These are phyloP conservation scores for Peronospora destructor DNA, from an alignment of 352 stramenopile genomes.

Conservation along the genomic window DNA sequence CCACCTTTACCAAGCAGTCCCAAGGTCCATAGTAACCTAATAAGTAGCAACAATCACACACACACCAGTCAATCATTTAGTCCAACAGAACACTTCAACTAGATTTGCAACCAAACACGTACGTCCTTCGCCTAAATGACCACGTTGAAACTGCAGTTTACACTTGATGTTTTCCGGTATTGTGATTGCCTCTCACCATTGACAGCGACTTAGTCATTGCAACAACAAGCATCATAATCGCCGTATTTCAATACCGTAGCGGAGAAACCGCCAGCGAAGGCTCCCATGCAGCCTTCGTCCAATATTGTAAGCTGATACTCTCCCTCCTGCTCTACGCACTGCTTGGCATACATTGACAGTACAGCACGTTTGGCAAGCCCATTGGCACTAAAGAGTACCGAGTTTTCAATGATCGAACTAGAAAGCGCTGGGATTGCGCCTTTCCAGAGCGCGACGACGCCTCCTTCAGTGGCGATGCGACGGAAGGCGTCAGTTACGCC, in stretches of 20 bases:
- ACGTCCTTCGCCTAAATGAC: conserved; percentile 55
- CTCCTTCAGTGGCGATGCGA: conserved; percentile 69
- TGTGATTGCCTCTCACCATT: conserved; percentile 58
- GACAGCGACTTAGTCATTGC: neutral
- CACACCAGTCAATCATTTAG: too few relatives aligned
- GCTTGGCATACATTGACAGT: conserved; percentile 46
- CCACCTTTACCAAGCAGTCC: conserved; percentile 65
- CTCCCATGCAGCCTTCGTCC: conserved; percentile 80
- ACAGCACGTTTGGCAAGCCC: conserved; percentile 66
- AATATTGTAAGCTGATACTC: conserved; percentile 65
- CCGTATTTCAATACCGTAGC: conserved; percentile 43
- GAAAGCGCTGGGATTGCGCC: conserved; percentile 80
- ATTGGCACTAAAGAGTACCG: conserved; percentile 85
- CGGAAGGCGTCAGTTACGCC: conserved; percentile 60
- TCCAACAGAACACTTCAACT: neutral
- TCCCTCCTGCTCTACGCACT: conserved; percentile 34
- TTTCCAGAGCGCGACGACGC: conserved; percentile 76
- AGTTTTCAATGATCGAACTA: conserved; percentile 87
- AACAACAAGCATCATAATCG: neutral
- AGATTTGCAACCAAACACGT: conserved; percentile 10
- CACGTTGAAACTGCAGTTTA: conserved; percentile 74
- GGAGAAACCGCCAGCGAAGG: conserved; percentile 74
- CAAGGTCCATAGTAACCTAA: conserved; percentile 54
- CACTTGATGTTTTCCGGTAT: conserved; percentile 82
- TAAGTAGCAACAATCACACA: neutral